Evolutionary conservation across 192 early-diverging fungal species (phyloP).

Genomic region (Coemansia sp.): DNA sequence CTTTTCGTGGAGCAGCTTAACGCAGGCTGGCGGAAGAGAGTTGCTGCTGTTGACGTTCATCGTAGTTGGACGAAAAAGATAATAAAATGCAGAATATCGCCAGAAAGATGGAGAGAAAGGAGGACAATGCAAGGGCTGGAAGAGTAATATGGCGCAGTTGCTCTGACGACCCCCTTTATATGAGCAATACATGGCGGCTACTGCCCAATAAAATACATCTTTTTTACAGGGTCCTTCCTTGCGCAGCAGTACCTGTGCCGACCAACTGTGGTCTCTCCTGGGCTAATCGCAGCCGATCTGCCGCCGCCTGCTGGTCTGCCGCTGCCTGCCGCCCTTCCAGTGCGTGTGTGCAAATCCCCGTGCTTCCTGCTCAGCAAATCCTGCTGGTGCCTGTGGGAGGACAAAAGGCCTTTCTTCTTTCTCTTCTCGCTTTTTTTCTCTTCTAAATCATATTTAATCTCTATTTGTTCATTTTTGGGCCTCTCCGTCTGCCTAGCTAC

Average conservation of each 20-base stretch:
- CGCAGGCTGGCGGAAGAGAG: conserved; percentile 37
- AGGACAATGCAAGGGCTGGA: too few species aligned
- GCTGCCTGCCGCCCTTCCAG: too few species aligned
- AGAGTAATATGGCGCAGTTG: neutral
- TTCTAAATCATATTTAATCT: neutral
- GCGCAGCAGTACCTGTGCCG: too few species aligned
- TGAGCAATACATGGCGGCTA: neutral
- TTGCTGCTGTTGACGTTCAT: conserved; percentile 15
- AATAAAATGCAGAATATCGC: neutral
- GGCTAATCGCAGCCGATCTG: too few species aligned
- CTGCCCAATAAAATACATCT: neutral
- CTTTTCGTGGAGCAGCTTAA: conserved; percentile 50
- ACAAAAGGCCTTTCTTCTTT: neutral
- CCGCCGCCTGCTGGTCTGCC: too few species aligned
- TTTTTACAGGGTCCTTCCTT: neutral
- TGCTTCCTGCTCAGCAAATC: too few species aligned
- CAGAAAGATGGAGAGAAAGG: too few species aligned
- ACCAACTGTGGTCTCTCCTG: too few species aligned
- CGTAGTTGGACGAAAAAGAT: neutral
- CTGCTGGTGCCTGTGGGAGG: too few species aligned
- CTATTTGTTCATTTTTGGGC: conserved; percentile 4
- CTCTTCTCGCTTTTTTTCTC: neutral
- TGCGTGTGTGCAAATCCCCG: too few species aligned
- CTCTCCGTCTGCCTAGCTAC: neutral
- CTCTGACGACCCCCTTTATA: neutral